These are phyloP conservation scores for Musa itinerans DNA, from an alignment of 176 grass and related monocot species.

Conservation along the genomic window DNA sequence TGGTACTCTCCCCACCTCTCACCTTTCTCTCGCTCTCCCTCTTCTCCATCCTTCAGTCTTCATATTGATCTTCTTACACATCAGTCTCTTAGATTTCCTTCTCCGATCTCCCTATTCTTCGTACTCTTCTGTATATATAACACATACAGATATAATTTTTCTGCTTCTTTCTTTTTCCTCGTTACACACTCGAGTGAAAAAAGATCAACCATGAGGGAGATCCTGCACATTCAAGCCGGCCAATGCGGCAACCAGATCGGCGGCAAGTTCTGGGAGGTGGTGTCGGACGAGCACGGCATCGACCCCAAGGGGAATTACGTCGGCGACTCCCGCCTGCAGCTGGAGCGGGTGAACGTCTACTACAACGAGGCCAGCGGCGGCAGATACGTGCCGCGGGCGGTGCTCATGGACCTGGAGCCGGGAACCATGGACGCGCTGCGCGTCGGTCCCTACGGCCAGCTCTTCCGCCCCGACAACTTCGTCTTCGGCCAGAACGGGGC, in stretches of 20 bases:
- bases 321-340: slow-evolving; percentile 5
- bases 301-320: slow-evolving; percentile 9
- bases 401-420: slow-evolving; percentile 14
- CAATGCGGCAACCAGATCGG: slow-evolving; percentile 19
- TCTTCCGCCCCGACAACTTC: slow-evolving; percentile 21
- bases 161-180: background rate
- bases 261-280: slow-evolving; percentile 18
- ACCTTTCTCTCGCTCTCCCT: no score
- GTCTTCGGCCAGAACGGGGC: slow-evolving; percentile 17
- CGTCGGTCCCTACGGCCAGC: slow-evolving; percentile 5
- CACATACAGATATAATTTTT: no score
- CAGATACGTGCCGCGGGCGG: slow-evolving; percentile 9
- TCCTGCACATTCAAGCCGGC: slow-evolving; percentile 15
- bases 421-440: slow-evolving; percentile 11
- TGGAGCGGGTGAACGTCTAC: slow-evolving; percentile 18
- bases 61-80: no score
- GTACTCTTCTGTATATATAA: no score
- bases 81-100: no score
- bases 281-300: slow-evolving; percentile 16
- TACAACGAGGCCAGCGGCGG: slow-evolving; percentile 20
- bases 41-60: no score
- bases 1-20: background rate
- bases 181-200: background rate
- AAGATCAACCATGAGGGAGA: slow-evolving; percentile 2
- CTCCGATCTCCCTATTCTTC: no score